A percentile compares a stretch with the other conserved stretches of the same genome.
phyloP scores from a whole-genome alignment of 2,329 filamentous ascomycete genomes.

The Venturia nashicola region DNA sequence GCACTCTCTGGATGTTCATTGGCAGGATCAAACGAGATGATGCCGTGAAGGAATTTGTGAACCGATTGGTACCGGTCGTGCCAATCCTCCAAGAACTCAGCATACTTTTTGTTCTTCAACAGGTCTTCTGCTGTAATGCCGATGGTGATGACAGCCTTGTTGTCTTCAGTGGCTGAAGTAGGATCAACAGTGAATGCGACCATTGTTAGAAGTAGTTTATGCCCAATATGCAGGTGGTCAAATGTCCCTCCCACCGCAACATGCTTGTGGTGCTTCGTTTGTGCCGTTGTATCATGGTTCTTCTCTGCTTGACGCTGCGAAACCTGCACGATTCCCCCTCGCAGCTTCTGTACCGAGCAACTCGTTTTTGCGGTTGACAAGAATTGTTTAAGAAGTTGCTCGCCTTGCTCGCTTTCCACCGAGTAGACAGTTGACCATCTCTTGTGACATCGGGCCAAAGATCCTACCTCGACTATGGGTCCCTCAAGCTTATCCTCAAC shows the following conservation, averaged over 20 bases:
- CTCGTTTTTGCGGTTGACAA: slow-evolving; percentile 19
- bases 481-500: slow-evolving; percentile 22
- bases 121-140: slow-evolving; percentile 84
- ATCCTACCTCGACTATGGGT: slow-evolving; percentile 37
- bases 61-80: slow-evolving; percentile 55
- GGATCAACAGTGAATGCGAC: slow-evolving; percentile 56
- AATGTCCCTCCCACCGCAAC: slow-evolving; percentile 89
- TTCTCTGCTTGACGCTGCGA: not conserved
- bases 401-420: slow-evolving; percentile 51
- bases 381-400: slow-evolving; percentile 41
- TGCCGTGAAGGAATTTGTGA: slow-evolving; percentile 54
- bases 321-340: slow-evolving; percentile 21
- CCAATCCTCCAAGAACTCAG: slow-evolving; percentile 73
- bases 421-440: slow-evolving; percentile 56
- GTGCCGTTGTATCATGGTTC: slow-evolving; percentile 1
- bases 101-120: slow-evolving; percentile 79
- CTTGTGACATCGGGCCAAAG: slow-evolving; percentile 34
- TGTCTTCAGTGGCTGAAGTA: slow-evolving; percentile 17
- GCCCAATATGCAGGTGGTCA: slow-evolving; percentile 87
- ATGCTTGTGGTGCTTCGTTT: slow-evolving; percentile 36
- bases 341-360: slow-evolving; percentile 22
- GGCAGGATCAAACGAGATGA: slow-evolving; percentile 26
- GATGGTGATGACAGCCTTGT: slow-evolving; percentile 51
- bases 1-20: slow-evolving; percentile 22
- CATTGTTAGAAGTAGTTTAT: slow-evolving; percentile 92